These are phyloP conservation scores for Drechslera avenae DNA, from an alignment of 2,329 filamentous ascomycete genomes.

Conservation along the genomic window DNA sequence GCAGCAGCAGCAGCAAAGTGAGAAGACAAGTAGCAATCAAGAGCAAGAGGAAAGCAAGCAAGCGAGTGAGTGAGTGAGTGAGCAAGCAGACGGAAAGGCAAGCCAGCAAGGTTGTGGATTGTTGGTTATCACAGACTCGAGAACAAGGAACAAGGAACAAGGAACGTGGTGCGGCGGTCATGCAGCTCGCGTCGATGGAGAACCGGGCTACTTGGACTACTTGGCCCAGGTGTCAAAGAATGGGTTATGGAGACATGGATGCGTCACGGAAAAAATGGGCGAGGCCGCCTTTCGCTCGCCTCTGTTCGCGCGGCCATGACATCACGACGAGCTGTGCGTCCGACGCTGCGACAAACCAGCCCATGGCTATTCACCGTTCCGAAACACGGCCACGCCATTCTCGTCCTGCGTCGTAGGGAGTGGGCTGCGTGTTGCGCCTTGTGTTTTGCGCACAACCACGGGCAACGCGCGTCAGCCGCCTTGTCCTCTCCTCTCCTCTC, in stretches of 20 bases:
- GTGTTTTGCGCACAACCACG: no score
- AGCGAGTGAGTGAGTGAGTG: no score
- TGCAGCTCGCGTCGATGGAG: slow-evolving; percentile 7
- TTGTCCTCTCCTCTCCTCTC: no score
- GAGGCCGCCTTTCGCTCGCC: background rate
- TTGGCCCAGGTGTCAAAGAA: no score
- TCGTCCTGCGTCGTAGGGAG: background rate
- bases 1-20: background rate
- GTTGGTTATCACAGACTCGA: slow-evolving; percentile 3
- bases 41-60: background rate
- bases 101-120: background rate
- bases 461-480: background rate
- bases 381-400: background rate
- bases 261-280: slow-evolving; percentile 8
- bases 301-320: slow-evolving; percentile 2
- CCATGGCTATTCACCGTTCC: background rate
- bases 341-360: background rate
- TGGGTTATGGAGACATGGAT: background rate
- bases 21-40: slow-evolving; percentile 9
- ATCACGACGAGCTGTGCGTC: slow-evolving; percentile 9
- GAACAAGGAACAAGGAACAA: slow-evolving; percentile 1
- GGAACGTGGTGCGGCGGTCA: background rate
- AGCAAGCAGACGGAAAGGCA: no score
- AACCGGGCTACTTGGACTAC: no score
- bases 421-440: no score